Evolutionary conservation across 345 rosid genomes (phyloP), one percentile per base, ranked within the genome.

Genomic region (Aquilaria malaccensis): DNA sequence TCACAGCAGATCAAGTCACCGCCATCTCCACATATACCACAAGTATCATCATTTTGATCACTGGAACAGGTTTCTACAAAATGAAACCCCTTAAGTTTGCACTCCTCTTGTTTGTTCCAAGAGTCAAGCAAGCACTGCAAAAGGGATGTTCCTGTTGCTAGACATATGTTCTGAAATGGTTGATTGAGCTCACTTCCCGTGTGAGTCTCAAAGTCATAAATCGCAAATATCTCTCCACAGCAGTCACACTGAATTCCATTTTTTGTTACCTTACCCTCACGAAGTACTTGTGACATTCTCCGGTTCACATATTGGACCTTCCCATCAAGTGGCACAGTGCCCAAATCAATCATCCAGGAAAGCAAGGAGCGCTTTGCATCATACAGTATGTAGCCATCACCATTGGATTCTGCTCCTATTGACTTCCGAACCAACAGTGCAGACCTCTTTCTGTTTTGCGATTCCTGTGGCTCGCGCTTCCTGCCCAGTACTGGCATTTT

Each of bases 21-120:
- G 52, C 98, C 98, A 81, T 93, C 98, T 59, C 97, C 98, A 74
- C 98, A 93, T 52, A 87, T 77, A 56, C 86, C 97, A 81, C 98
- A 93, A 13, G 98, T 87, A 77, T 93, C 98, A 66, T 93, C 98
- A 64, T 83, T 93, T 57, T 89, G 96, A 73, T 93, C 98, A 52
- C 82, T 88, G 48, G 79, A 81, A 70, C 58, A 70, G 71, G 79
- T 74, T 62, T 89, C 88, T 60, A 93, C 82, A 59, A 71, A 74
- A 76, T 87, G 85, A 70, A 80, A 84, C 58, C 87, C 86, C 63
- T 80, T 81, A 57, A 15, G 66, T 62, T 55, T 71, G 51, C 79
- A 58, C 65, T 76, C 83, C 5, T 81, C 81, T 69, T 85, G 89
- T 73, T 88, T 90, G 57, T 80, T 70, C 95, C 96, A 87, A 12